Evolutionary conservation across 2,329 filamentous ascomycete species (phyloP).

Genomic region (Alternaria dauci): DNA sequence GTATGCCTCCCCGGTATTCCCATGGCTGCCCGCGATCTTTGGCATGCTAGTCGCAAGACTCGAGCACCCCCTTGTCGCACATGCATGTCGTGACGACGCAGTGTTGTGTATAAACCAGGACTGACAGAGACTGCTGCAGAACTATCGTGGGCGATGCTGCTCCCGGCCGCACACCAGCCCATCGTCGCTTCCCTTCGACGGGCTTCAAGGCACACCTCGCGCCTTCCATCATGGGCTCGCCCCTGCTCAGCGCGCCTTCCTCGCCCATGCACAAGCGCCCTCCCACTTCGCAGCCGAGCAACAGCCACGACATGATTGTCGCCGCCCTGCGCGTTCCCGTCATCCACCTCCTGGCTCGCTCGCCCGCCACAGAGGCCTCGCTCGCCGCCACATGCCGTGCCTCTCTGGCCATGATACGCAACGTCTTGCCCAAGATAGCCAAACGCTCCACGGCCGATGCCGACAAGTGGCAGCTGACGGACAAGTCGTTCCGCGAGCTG

Average conservation of each 20-base stretch:
- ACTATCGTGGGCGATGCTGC: constrained; percentile 49
- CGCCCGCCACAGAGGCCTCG: constrained; percentile 41
- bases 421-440: constrained; percentile 60
- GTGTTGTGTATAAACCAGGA: constrained; percentile 25
- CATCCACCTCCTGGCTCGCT: constrained; percentile 63
- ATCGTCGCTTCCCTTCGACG: constrained; percentile 49
- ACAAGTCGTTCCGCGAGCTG: constrained; percentile 68
- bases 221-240: constrained; percentile 51
- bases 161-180: constrained; percentile 42
- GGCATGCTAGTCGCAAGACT: constrained; percentile 26
- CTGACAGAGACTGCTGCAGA: constrained; percentile 46
- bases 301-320: constrained; percentile 42
- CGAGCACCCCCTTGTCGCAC: constrained; percentile 18
- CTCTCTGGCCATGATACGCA: constrained; percentile 38
- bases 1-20: constrained; percentile 50
- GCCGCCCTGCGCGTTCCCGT: constrained; percentile 56
- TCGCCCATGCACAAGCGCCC: constrained; percentile 47
- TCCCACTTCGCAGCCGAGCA: constrained; percentile 54
- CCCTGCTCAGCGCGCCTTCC: constrained; percentile 50
- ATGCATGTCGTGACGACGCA: constrained; percentile 14
- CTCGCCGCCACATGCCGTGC: constrained; percentile 46
- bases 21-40: constrained; percentile 32
- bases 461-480: constrained; percentile 57
- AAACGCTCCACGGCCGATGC: constrained; percentile 59
- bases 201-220: constrained; percentile 49